phyloP scores from a whole-genome alignment of 2,329 filamentous ascomycete species.

The Incumbomyces lentus region DNA sequence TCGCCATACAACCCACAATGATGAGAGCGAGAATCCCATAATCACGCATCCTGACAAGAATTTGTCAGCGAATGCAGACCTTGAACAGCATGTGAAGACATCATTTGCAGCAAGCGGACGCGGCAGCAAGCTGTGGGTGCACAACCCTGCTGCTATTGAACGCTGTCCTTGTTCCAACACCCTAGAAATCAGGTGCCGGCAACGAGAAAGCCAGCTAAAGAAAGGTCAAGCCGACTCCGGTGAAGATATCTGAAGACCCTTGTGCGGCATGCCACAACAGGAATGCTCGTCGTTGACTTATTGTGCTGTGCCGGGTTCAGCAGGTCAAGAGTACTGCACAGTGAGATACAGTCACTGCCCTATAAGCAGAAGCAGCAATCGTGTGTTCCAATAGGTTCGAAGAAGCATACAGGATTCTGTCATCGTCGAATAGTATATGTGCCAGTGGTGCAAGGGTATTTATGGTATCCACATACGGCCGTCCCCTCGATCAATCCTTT shows the following conservation, averaged over 20 bases:
- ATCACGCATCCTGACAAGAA: conserved; percentile 32
- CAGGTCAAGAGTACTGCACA: conserved; percentile 7
- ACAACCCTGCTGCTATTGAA: conserved; percentile 28
- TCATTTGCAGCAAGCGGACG: conserved; percentile 34
- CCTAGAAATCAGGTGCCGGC: conserved; percentile 33
- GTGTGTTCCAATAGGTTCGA: conserved; percentile 35
- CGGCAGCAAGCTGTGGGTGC: conserved; percentile 33
- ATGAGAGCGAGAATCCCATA: conserved; percentile 38
- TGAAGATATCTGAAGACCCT: conserved; percentile 35
- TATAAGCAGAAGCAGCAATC: conserved; percentile 40
- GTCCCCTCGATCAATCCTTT: conserved; percentile 24
- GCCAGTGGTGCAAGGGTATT: conserved; percentile 35
- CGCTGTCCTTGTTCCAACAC: conserved; percentile 29
- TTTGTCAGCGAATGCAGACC: conserved; percentile 31
- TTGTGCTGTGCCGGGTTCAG: background rate
- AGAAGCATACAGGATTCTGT: conserved; percentile 41
- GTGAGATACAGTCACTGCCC: conserved; percentile 41
- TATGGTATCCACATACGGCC: conserved; percentile 29
- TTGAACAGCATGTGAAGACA: conserved; percentile 31
- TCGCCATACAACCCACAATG: conserved; percentile 34
- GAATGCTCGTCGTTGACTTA: conserved; percentile 13
- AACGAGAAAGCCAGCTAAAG: conserved; percentile 35
- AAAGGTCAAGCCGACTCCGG: conserved; percentile 29
- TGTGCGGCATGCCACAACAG: conserved; percentile 36
- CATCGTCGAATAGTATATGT: too few species aligned